Percentiles rank a stretch among this genome's conserved stretches.
phyloP scores from a whole-genome alignment of 1,284 basidiomycete species.

The Veloboletus limbatus region DNA sequence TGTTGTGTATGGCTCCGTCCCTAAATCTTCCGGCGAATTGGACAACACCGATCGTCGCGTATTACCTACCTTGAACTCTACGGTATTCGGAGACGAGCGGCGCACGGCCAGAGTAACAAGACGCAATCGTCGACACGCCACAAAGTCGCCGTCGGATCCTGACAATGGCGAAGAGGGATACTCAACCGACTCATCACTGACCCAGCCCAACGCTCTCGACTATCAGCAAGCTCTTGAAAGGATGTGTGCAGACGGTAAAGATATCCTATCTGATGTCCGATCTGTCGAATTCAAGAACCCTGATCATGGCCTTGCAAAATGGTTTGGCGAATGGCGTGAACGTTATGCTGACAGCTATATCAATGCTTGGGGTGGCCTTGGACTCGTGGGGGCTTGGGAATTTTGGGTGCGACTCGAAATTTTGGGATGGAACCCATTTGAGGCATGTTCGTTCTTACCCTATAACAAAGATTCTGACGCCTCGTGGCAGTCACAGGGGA shows the following conservation, averaged over 20 bases:
- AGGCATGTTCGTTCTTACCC: conserved; percentile 46
- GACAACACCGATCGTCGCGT: conserved; percentile 62
- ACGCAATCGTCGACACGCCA: conserved; percentile 42
- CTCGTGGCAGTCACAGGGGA: conserved; percentile 43
- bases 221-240: conserved; percentile 63
- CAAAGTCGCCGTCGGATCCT: conserved; percentile 9
- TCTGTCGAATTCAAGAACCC: conserved; percentile 86
- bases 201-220: conserved; percentile 64
- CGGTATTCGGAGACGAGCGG: conserved; percentile 48
- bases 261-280: conserved; percentile 79
- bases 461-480: conserved; percentile 7
- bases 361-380: conserved; percentile 88
- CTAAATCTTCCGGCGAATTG: conserved; percentile 31
- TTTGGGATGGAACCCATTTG: conserved; percentile 83
- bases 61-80: conserved; percentile 46
- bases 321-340: conserved; percentile 81
- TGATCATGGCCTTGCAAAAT: conserved; percentile 60
- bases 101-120: conserved; percentile 53
- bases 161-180: conserved; percentile 73
- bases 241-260: conserved; percentile 51
- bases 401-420: conserved; percentile 91
- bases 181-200: conserved; percentile 79
- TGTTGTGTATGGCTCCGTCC: conserved; percentile 63
- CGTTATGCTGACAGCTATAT: conserved; percentile 79
- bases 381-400: conserved; percentile 91